A percentile compares a stretch with the other conserved stretches of the same genome.
These are phyloP conservation scores for Clonostachys rhizophaga DNA, from an alignment of 2,329 filamentous ascomycete genomes.

Conservation along the genomic window DNA sequence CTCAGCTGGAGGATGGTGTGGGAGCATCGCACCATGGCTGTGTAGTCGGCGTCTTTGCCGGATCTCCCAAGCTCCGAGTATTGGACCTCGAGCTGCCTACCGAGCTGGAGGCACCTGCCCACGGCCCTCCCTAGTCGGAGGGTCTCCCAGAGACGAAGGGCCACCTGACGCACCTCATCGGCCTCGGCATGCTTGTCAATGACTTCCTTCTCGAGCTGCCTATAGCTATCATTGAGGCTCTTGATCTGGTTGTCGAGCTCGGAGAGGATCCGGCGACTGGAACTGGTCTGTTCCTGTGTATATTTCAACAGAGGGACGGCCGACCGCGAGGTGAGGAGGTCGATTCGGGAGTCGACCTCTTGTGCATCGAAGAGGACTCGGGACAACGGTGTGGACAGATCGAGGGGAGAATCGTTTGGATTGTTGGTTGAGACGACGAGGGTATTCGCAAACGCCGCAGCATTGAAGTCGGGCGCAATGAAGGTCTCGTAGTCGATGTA, in stretches of 20 bases:
- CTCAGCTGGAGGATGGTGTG: constrained; percentile 74
- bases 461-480: constrained; percentile 75
- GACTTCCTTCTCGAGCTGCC: constrained; percentile 81
- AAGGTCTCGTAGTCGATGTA: constrained; percentile 98
- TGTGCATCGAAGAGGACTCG: constrained; percentile 94
- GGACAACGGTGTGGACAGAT: constrained; percentile 90
- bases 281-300: constrained; percentile 68
- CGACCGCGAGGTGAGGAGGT: constrained; percentile 78
- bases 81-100: constrained; percentile 83
- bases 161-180: constrained; percentile 73
- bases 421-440: constrained; percentile 91
- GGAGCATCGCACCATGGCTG: constrained; percentile 75
- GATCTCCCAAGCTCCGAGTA: constrained; percentile 56
- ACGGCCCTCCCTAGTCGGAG: constrained; percentile 73
- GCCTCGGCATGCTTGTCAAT: constrained; percentile 80
- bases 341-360: constrained; percentile 94
- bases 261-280: constrained; percentile 66
- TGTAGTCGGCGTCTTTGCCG: constrained; percentile 59
- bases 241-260: constrained; percentile 78
- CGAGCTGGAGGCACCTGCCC: constrained; percentile 73
- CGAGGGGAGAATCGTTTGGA: constrained; percentile 80
- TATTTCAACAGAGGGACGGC: constrained; percentile 77
- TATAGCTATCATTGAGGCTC: constrained; percentile 79
- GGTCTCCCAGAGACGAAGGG: constrained; percentile 75
- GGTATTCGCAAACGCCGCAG: constrained; percentile 79